Evolutionary conservation across 2,329 filamentous ascomycete genomes (phyloP).

Genomic region (Colletotrichum liriopes): DNA sequence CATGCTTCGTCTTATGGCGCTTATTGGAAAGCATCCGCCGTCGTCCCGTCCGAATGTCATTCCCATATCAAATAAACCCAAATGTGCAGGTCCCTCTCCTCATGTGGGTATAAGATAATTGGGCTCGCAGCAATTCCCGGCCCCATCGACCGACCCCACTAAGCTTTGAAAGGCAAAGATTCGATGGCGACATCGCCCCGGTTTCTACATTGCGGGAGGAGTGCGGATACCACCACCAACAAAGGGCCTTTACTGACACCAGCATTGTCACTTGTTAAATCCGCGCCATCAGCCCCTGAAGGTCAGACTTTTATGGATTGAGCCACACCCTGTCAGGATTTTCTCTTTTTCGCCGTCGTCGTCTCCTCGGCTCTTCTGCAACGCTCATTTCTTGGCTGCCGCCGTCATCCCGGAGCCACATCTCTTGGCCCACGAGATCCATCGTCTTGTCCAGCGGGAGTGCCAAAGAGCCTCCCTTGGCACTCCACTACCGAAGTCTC

Average conservation of each 20-base stretch:
- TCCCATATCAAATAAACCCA: constrained; percentile 24
- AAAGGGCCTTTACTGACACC: constrained; percentile 27
- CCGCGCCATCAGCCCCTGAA: constrained; percentile 18
- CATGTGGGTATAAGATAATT: constrained; percentile 34
- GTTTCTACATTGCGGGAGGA: constrained; percentile 41
- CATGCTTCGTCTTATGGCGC: constrained; percentile 19
- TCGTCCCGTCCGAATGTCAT: constrained; percentile 8
- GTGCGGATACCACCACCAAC: constrained; percentile 33
- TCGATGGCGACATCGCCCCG: constrained; percentile 49
- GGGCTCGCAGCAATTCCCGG: constrained; percentile 29
- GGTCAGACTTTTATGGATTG: constrained; percentile 9
- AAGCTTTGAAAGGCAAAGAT: constrained; percentile 44
- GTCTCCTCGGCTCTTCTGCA: constrained; percentile 39
- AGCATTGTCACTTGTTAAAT: constrained; percentile 20
- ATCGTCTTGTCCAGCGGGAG: constrained; percentile 35
- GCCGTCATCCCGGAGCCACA: constrained; percentile 41
- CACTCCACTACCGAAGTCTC: constrained; percentile 38
- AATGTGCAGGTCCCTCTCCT: constrained; percentile 6
- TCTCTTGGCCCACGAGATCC: constrained; percentile 43
- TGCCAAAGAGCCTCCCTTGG: constrained; percentile 40
- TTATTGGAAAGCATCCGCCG: constrained; percentile 16
- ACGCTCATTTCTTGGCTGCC: constrained; percentile 35
- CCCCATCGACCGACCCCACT: constrained; percentile 36
- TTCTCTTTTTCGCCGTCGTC: constrained; percentile 24
- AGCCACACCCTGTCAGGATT: constrained; percentile 33